These are phyloP conservation scores for Hericium rajendrae DNA, from an alignment of 768 basidiomycete species.

Conservation along the genomic window DNA sequence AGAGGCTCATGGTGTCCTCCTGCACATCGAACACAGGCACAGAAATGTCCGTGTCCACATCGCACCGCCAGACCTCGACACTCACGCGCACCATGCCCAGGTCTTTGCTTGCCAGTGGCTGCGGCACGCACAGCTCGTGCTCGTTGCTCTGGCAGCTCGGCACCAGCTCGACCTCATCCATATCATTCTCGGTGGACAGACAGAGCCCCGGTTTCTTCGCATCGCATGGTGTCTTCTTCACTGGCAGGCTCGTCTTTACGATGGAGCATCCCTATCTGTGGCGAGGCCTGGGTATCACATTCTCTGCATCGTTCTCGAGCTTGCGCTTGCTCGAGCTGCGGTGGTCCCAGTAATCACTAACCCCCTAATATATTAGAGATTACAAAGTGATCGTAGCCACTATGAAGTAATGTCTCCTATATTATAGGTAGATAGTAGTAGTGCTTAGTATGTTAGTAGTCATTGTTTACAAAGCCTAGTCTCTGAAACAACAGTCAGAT, in stretches of 20 bases:
- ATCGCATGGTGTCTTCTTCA: neutral
- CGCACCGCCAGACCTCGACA: conserved; percentile 35
- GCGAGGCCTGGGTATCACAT: neutral
- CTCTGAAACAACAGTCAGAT: too few relatives aligned
- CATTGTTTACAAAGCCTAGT: too few relatives aligned
- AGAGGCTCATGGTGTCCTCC: neutral
- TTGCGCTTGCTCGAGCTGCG: conserved; percentile 10
- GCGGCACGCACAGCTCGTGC: conserved; percentile 36
- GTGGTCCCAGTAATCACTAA: too few relatives aligned
- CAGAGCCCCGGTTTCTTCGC: conserved; percentile 31
- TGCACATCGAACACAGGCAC: neutral
- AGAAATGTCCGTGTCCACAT: conserved; percentile 9
- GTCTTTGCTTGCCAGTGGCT: conserved; percentile 17
- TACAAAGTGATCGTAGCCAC: too few relatives aligned
- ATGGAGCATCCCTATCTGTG: neutral
- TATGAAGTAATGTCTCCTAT: too few relatives aligned
- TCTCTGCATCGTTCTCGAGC: neutral
- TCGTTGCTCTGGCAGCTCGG: conserved; percentile 66
- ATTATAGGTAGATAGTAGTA: too few relatives aligned
- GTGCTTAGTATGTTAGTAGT: too few relatives aligned
- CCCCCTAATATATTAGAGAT: too few relatives aligned
- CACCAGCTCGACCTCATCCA: conserved; percentile 27
- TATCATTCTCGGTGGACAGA: conserved; percentile 17
- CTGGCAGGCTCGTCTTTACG: neutral
- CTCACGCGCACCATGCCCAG: conserved; percentile 22